Base-by-base conservation (phyloP, 2,329 filamentous ascomycete species). In the Simplicillium sp. region DNA sequence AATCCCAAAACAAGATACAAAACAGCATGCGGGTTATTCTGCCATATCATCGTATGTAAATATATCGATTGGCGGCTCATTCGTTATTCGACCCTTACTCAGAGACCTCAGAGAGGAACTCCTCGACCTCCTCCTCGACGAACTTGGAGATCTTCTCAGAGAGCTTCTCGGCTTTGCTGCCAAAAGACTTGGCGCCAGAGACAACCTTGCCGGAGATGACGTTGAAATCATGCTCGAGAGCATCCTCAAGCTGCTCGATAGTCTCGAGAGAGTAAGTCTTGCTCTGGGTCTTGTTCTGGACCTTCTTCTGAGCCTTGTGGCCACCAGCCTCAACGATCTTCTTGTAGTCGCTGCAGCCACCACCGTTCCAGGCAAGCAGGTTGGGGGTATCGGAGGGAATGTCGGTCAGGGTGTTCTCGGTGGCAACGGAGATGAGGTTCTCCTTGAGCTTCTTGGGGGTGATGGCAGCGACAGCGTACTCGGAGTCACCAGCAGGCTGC, bases 311-410 rank as follows among this genome's bases (percentile, higher is more conserved):
- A 48, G 63, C 71, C 53, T 75, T 73, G 72, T 89, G 90, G 56
- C 77, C 71, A 56, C 87, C 85, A 53, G 79, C 71, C 53, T 79
- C 68, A 48, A 94, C 66, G 56, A 96, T 95, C 54, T 84, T 72
- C 46, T 77, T 76, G 79, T 86, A 96, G 83, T 98, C 95, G 70
- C 76, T 81, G 60, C 79, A 84, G 58, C 92, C 92, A 69, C 88
- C 94, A 61, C 94, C 92, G 78, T 98, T 98, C 90, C 89, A 98
- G 65, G 90, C 90, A 48, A 98, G 87, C 59, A 95, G 74, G 78
- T 98, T 98, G 62, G 81, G 80, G 53, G 94, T 98, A 62, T 86
- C 81, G 39, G 70, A 72, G 50, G 90, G 90, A 39, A 98, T 82
- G 55, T 94, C 88, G 52, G 72, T 74, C 42, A 98, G 81, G 51